Conservation (phyloP, 2,329 filamentous ascomycete genomes). For the Arachnopeziza araneosa region DNA sequence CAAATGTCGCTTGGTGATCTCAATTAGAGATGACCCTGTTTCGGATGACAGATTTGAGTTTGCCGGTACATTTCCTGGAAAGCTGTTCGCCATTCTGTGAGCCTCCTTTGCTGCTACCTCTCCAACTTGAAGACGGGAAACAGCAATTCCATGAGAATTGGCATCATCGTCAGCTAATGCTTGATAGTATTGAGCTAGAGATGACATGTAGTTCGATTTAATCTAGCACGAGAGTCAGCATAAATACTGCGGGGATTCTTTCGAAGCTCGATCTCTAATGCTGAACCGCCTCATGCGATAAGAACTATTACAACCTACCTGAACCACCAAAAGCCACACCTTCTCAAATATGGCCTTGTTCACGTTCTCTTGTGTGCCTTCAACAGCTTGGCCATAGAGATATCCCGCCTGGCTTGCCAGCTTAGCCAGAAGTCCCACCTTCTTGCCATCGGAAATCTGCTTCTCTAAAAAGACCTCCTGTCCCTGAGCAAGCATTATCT, state of each 20-base stretch:
- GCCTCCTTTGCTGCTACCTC: conserved; percentile 76
- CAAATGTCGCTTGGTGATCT: conserved; percentile 78
- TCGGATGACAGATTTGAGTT: conserved; percentile 82
- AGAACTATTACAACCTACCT: conserved; percentile 47
- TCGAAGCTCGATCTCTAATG: background rate
- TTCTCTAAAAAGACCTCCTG: conserved; percentile 98
- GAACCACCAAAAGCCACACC: conserved; percentile 78
- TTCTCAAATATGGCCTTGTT: conserved; percentile 90
- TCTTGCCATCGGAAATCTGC: conserved; percentile 88
- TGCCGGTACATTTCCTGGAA: conserved; percentile 72
- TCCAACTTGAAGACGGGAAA: conserved; percentile 76
- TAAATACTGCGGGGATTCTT: background rate
- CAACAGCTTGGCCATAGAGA: conserved; percentile 79
- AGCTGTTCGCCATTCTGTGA: conserved; percentile 66
- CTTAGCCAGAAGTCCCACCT: conserved; percentile 85
- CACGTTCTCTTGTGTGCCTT: conserved; percentile 90
- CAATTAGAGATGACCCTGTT: conserved; percentile 65
- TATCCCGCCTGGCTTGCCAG: conserved; percentile 86
- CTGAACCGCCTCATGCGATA: background rate
- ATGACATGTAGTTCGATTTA: conserved; percentile 78
- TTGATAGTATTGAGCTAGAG: conserved; percentile 89
- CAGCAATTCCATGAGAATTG: conserved; percentile 78
- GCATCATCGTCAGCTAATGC: conserved; percentile 85
- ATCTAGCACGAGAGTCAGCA: conserved; percentile 37
- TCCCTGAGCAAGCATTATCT: conserved; percentile 88